Evolutionary conservation across 441 rosid genomes (phyloP), one percentile per base, ranked within the genome.

Genomic region (Mallotus japonicus): DNA sequence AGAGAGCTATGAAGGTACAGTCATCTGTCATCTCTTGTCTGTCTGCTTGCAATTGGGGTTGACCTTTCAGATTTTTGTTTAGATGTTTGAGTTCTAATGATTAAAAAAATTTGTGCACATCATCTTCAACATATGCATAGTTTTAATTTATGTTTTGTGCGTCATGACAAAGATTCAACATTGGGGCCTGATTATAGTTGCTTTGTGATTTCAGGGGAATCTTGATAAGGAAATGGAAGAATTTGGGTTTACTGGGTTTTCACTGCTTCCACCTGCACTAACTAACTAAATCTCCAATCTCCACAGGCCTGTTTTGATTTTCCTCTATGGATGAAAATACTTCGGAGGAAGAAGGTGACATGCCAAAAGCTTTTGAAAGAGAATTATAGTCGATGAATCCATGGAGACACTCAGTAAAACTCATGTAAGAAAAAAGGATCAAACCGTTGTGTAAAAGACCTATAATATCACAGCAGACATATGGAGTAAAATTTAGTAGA

Each of bases 181-280:
- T 20, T 74, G 20, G 69, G 34, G 65, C 67, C 55, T 37, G 44
- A 72, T 51, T 44, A 49, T 17, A 34, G n/a, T 50, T 73, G 55
- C 53, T 70, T 69, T 70, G 47, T 80, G 55, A 13, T 77, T 79
- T 56, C 89, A 95, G 99, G 88, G 97, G 93, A 20, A 92, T 95
- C 72, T 79, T 95, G 86, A 78, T 92, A 91, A 92, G 50, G 98
- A 93, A 78, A 83, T 75, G 0, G 96, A 84, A 75, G 96, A 88
- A 80, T 81, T 90, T 6, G 87, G 84, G 16, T 70, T 82, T 6
- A 75, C 78, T 3, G 80, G 80, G 62, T 70, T 74, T 59, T 82
- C 83, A 58, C 22, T 44, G 22, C 46, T 56, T 13, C 44, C 61
- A 68, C 69, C 78, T 32, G 55, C 76, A 19, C 67, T 72, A n/a